These are phyloP conservation scores for Selenicereus undatus DNA, from an alignment of 148 eudicot species.

Conservation along the genomic window DNA sequence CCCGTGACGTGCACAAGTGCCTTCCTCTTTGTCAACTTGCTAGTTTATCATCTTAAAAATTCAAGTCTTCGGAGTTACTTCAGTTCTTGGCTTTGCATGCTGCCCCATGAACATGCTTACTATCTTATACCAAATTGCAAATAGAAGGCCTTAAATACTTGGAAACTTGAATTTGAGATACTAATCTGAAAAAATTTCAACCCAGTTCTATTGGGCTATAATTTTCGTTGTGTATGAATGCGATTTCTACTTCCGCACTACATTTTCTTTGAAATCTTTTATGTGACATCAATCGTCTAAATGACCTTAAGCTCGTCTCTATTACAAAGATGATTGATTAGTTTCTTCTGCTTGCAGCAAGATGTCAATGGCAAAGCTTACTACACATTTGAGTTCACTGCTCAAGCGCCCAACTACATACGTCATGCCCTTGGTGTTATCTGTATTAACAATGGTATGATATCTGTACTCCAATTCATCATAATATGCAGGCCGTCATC, in stretches of 20 bases:
- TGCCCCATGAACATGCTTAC: too few species aligned
- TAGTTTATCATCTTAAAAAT: too few species aligned
- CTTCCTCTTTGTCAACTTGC: too few species aligned
- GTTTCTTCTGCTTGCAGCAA: conserved; percentile 46
- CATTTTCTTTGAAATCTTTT: background rate
- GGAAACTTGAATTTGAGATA: too few species aligned
- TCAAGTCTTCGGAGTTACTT: too few species aligned
- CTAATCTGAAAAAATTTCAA: too few species aligned
- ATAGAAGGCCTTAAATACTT: too few species aligned
- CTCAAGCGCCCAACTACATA: conserved; percentile 86
- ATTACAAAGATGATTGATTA: background rate
- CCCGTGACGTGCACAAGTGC: too few species aligned
- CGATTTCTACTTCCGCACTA: background rate
- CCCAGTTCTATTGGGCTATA: background rate
- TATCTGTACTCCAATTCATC: conserved; percentile 5
- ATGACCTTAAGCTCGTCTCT: conserved; percentile 3
- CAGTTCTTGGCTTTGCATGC: too few species aligned
- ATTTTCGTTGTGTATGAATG: background rate
- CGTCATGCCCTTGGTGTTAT: conserved; percentile 87
- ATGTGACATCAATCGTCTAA: background rate
- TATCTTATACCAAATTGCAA: too few species aligned
- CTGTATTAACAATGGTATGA: conserved; percentile 88
- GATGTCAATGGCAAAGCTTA: conserved; percentile 82
- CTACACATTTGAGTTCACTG: conserved; percentile 82
- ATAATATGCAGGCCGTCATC: background rate